These are phyloP conservation scores for Cryptococcus deneoformans DNA, from an alignment of 1,284 basidiomycete species.

Conservation along the genomic window DNA sequence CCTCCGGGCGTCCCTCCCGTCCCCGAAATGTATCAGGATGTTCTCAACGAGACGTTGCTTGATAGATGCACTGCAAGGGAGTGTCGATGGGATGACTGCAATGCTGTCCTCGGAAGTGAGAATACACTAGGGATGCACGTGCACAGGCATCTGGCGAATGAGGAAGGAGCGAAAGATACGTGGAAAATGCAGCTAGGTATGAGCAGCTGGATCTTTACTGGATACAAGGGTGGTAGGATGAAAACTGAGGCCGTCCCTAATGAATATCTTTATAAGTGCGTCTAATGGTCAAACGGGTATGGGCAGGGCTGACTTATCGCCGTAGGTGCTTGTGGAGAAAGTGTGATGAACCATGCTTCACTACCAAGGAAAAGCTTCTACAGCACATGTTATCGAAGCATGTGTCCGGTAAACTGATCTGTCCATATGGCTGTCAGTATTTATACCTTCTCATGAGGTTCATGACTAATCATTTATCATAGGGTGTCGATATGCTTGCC, in stretches of 20 bases:
- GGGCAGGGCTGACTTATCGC: neutral
- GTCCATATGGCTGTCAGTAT: constrained; percentile 26
- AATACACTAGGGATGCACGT: constrained; percentile 27
- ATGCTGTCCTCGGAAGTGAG: constrained; percentile 31
- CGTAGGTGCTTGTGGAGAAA: constrained; percentile 28
- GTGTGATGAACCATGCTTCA: constrained; percentile 35
- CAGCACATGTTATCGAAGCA: constrained; percentile 37
- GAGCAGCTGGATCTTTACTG: constrained; percentile 8
- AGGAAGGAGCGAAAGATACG: constrained; percentile 3
- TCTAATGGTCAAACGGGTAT: neutral
- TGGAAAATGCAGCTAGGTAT: constrained; percentile 17
- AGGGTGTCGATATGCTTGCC: neutral
- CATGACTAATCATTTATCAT: neutral
- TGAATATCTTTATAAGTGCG: constrained; percentile 12
- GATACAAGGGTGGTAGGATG: constrained; percentile 1
- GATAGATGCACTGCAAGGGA: constrained; percentile 17
- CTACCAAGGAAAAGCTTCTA: constrained; percentile 11
- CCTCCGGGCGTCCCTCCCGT: constrained; percentile 22
- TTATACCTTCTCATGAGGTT: too few species aligned
- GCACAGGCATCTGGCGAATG: neutral
- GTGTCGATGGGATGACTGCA: constrained; percentile 41
- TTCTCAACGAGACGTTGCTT: constrained; percentile 25
- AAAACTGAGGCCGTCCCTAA: constrained; percentile 1
- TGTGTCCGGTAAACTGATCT: constrained; percentile 22
- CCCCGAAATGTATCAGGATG: constrained; percentile 24